phyloP scores from a whole-genome alignment of 495 filamentous ascomycete species.

The Daldinia childiae region DNA sequence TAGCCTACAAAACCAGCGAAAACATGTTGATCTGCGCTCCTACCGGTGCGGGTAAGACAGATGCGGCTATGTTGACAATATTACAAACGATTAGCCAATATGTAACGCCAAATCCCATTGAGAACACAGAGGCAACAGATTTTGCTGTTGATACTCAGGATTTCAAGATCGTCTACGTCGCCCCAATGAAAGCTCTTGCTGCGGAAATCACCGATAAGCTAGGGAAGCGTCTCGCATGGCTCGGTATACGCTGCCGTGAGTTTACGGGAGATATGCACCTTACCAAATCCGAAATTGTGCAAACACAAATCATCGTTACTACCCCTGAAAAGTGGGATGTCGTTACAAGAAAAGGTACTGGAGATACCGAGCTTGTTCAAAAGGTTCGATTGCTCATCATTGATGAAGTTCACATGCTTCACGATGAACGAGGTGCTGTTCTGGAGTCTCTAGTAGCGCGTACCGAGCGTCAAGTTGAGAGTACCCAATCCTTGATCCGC shows the following conservation, averaged over 20 bases:
- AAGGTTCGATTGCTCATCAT: constrained; percentile 97
- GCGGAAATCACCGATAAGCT: constrained; percentile 97
- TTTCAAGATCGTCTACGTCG: constrained; percentile 98
- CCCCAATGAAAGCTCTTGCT: constrained; percentile 96
- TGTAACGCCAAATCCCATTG: constrained; percentile 76
- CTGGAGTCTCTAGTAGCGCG: constrained; percentile 94
- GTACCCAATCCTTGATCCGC: constrained; percentile 94
- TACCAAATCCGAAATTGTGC: constrained; percentile 93
- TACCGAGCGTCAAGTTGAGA: constrained; percentile 95
- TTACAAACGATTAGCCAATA: constrained; percentile 90
- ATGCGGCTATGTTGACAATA: constrained; percentile 96
- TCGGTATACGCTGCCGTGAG: constrained; percentile 88
- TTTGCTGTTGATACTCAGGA: constrained; percentile 82
- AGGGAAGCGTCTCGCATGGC: constrained; percentile 90
- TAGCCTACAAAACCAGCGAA: constrained; percentile 94
- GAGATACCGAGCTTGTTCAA: constrained; percentile 96
- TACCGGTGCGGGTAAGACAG: constrained; percentile 98
- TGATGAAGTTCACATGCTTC: constrained; percentile 99
- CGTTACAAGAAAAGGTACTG: constrained; percentile 93
- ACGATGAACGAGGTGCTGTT: constrained; percentile 96
- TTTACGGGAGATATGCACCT: constrained; percentile 98
- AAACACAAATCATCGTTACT: constrained; percentile 97
- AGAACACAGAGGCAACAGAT: constrained; percentile 75
- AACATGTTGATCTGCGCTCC: constrained; percentile 99
- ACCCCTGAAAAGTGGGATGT: constrained; percentile 99